These are phyloP conservation scores for Penicillium thymicola DNA, from an alignment of 2,329 filamentous ascomycete genomes.

Conservation along the genomic window DNA sequence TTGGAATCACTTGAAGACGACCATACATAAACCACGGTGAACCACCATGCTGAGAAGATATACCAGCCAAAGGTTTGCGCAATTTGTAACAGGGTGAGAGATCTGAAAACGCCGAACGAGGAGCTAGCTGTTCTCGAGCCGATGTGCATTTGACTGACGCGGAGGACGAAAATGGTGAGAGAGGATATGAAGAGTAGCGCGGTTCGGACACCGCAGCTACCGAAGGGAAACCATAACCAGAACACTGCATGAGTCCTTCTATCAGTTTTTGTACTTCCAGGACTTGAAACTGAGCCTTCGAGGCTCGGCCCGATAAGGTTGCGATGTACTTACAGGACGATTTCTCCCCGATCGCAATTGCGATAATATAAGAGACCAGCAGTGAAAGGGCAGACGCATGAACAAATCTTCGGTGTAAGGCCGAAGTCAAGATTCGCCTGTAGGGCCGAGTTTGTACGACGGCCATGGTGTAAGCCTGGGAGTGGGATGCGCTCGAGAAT, in stretches of 20 bases:
- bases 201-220: conserved; percentile 70
- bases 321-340: conserved; percentile 58
- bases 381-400: conserved; percentile 69
- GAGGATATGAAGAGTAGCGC: conserved; percentile 71
- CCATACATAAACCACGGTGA: conserved; percentile 77
- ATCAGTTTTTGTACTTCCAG: neutral
- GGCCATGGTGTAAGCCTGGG: conserved; percentile 35
- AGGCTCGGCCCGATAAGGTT: neutral
- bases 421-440: conserved; percentile 86
- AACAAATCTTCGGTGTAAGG: conserved; percentile 81
- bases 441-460: conserved; percentile 52
- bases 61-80: conserved; percentile 74
- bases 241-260: conserved; percentile 55
- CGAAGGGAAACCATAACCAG: conserved; percentile 84
- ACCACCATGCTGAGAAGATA: conserved; percentile 70
- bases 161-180: conserved; percentile 76
- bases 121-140: conserved; percentile 69
- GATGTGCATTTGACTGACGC: conserved; percentile 78
- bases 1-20: conserved; percentile 59
- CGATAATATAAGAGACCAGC: conserved; percentile 68
- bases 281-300: neutral
- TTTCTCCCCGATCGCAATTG: conserved; percentile 67
- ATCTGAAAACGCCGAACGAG: conserved; percentile 61
- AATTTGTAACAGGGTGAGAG: conserved; percentile 58
- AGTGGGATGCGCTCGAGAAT: conserved; percentile 26